Conservation (phyloP, 78 protist genomes). For the Dictyostelium capitatum region DNA sequence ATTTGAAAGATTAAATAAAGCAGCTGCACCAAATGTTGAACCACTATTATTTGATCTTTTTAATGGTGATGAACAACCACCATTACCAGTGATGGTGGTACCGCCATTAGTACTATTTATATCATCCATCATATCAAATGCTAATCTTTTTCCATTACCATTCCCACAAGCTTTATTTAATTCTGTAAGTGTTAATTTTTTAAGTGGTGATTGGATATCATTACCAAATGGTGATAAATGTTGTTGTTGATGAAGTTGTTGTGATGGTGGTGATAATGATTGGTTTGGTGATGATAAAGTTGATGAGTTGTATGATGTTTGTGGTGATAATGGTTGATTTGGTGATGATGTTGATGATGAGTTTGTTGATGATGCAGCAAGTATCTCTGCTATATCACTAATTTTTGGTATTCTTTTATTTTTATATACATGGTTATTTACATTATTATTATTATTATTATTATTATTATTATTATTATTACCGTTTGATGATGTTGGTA, state of each 20-base stretch:
- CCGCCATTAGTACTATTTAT: background rate
- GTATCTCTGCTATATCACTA: background rate
- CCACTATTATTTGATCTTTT: conserved; percentile 11
- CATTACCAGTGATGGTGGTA: too few relatives aligned
- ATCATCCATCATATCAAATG: background rate
- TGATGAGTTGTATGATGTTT: background rate
- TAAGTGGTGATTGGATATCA: background rate
- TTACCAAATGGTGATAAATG: background rate
- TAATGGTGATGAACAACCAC: background rate
- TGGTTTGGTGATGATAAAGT: background rate
- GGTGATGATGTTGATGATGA: conserved; percentile 17
- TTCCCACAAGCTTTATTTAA: background rate
- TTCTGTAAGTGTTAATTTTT: background rate
- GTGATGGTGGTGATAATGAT: background rate
- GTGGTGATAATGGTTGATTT: conserved; percentile 1
- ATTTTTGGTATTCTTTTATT: conserved; percentile 8
- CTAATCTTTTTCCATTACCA: background rate
- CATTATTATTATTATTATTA: background rate
- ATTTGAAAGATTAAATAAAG: background rate
- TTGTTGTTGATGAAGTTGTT: background rate
- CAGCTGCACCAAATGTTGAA: background rate
- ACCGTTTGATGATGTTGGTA: background rate
- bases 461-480: background rate
- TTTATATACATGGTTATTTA: background rate
- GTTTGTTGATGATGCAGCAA: background rate